These are phyloP conservation scores for Acrocalymma vagum DNA, from an alignment of 2,329 filamentous ascomycete species.

Conservation along the genomic window DNA sequence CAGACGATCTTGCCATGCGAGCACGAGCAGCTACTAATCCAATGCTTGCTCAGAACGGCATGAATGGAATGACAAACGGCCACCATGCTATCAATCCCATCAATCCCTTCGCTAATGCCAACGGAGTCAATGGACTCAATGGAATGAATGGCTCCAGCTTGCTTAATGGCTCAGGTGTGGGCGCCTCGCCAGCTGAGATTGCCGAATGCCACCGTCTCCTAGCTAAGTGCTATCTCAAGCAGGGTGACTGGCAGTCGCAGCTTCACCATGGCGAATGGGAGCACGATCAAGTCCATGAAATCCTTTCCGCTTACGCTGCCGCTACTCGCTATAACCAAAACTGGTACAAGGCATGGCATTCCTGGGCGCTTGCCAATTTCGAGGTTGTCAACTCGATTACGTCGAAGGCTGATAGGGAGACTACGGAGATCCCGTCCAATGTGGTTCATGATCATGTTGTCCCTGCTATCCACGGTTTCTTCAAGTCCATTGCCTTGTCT, in stretches of 20 bases:
- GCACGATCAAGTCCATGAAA: constrained; percentile 83
- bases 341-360: constrained; percentile 99
- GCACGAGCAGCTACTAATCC: constrained; percentile 45
- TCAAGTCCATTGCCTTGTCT: constrained; percentile 94
- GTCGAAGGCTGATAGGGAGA: constrained; percentile 69
- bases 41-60: constrained; percentile 39
- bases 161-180: constrained; percentile 32
- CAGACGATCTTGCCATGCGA: constrained; percentile 63
- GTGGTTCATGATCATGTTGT: constrained; percentile 88
- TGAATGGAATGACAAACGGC: constrained; percentile 56
- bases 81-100: constrained; percentile 43
- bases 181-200: constrained; percentile 46
- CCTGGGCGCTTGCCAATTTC: constrained; percentile 98
- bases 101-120: constrained; percentile 48
- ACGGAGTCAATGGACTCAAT: constrained; percentile 63
- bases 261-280: constrained; percentile 91
- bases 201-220: constrained; percentile 74
- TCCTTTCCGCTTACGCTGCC: constrained; percentile 87
- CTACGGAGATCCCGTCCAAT: constrained; percentile 66
- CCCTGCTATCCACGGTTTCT: constrained; percentile 93
- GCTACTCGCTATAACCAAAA: constrained; percentile 93
- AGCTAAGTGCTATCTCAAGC: constrained; percentile 93
- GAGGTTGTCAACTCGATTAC: constrained; percentile 90
- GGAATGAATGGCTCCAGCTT: constrained; percentile 45
- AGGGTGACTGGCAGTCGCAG: constrained; percentile 93